Evolutionary conservation across 1,284 basidiomycete species (phyloP).

Genomic region (Hypsizygus ulmarius): DNA sequence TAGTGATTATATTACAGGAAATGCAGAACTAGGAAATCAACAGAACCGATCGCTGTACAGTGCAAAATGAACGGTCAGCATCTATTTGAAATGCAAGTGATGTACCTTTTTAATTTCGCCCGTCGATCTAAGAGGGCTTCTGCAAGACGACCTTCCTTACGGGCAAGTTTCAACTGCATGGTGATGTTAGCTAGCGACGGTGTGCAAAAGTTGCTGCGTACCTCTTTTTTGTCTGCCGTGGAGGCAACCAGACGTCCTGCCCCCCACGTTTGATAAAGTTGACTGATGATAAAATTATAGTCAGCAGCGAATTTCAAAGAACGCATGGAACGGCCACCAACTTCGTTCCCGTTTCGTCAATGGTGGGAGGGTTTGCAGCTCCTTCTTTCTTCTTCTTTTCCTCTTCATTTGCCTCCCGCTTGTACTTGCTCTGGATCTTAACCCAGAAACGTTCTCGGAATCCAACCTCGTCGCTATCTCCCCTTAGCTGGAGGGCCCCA

Average conservation of each 20-base stretch:
- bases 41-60: constrained; percentile 61
- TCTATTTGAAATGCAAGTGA: constrained; percentile 7
- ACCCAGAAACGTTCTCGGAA: constrained; percentile 83
- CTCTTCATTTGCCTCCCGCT: constrained; percentile 82
- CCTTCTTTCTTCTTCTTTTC: constrained; percentile 76
- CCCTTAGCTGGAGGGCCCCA: constrained; percentile 71
- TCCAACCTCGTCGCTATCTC: constrained; percentile 79
- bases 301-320: constrained; percentile 8
- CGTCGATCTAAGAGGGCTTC: constrained; percentile 89
- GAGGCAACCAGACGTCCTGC: constrained; percentile 76
- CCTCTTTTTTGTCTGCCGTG: constrained; percentile 68
- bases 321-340: constrained; percentile 37
- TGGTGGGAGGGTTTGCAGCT: constrained; percentile 47
- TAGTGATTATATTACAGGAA: neutral
- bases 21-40: constrained; percentile 28
- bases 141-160: constrained; percentile 83
- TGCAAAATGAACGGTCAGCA: neutral
- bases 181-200: constrained; percentile 8
- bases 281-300: constrained; percentile 41
- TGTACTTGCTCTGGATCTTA: constrained; percentile 89
- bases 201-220: constrained; percentile 28
- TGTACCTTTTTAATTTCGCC: constrained; percentile 88
- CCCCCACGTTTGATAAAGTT: constrained; percentile 84
- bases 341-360: constrained; percentile 73
- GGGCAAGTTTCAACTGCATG: constrained; percentile 75